Base-by-base conservation (phyloP, 1,139 yeast species). In the Petasospora fabianii region DNA sequence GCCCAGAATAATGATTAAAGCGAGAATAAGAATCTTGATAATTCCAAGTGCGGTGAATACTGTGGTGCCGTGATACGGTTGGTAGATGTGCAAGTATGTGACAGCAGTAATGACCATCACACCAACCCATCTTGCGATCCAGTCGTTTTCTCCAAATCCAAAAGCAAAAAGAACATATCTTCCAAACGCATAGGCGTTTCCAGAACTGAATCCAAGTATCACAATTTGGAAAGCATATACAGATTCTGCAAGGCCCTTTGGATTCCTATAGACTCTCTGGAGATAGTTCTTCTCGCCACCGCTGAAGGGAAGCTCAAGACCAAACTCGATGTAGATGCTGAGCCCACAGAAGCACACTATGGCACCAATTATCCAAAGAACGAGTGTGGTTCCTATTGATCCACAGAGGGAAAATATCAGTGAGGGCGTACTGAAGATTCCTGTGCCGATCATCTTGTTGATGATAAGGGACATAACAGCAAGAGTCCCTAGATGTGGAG, bases 211-310 rank as follows among this genome's bases (percentile, higher is more conserved):
- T 1, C 77, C 77, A 11, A 72, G 54, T 12, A 71, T 42, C 6
- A 71, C 75, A 41, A 71, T 71, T 40, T 68, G 72, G 42, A 71
- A 70, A 7, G 76, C 65, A 49, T 71, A 72, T 1, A 69, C 58
- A 45, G 71, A 44, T 20, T 46, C 53, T 46, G 65, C 39, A 9
- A 51, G 30, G 12, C 48, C 46, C 16, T 33, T 39, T 2, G 55
- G 55, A 7, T 22, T 38, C 27, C 34, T 39, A 46, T 49, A 70
- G 1, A 69, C 69, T 33, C 75, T 54, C 29, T 70, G 62, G n/a
- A 72, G 51, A 50, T 72, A 72, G 53, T 72, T 72, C 58, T 69
- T 68, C 50, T 72, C 77, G 3, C 77, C 77, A 0, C 77, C 77
- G 46, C 69, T 71, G 30, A 58, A 58, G 34, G 76, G 77, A 28